Evolutionary conservation across 306 rosid genomes (phyloP), one percentile per base, ranked within the genome.

Genomic region (Malus fusca): DNA sequence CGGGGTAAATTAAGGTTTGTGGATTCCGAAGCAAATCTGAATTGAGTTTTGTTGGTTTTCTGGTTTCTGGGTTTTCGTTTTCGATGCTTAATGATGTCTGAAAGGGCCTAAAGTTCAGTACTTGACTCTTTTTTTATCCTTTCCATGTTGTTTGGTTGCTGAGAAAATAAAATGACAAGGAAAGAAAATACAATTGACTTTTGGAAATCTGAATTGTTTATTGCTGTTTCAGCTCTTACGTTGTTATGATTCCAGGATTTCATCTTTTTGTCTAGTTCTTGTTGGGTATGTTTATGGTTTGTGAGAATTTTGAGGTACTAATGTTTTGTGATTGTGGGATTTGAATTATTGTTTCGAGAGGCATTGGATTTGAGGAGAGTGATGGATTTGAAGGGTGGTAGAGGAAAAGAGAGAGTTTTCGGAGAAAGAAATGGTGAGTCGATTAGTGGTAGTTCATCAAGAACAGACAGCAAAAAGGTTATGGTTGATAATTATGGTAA

Each of bases 371-470:
- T 51, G 55, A 51, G 77, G 82, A 35, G 55, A 62, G 66, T 73
- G 73, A 68, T 72, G 84, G 77, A 66, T 51, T 73, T 73, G 74
- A 83, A 69, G 73, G 44, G 18, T 52, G 61, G 77, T 66, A 33
- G 72, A 63, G 66, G 73, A 51, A 77, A 83, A 58, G 85, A 73
- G 40, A 83, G 80, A 71, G 59, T 59, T 51, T 48, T 76, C 61
- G 80, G 76, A n/a, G 79, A 77, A 19, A 65, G 65, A 81, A 81
- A 26, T 26, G 67, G 63, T 58, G 66, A 66, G 25, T 65, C 73
- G 17, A 78, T 55, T 79, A 46, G 44, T 37, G 35, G 72, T 68
- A 71, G 78, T 66, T 72, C 80, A 26, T 51, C 75, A 48, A 74
- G 80, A 78, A 52, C 84, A 76, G 79, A 69, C 58, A 80, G 61